A percentile compares a stretch with the other conserved stretches of the same genome.
Conservation (phyloP, 495 filamentous ascomycete species). For the Talaromyces liani region DNA sequence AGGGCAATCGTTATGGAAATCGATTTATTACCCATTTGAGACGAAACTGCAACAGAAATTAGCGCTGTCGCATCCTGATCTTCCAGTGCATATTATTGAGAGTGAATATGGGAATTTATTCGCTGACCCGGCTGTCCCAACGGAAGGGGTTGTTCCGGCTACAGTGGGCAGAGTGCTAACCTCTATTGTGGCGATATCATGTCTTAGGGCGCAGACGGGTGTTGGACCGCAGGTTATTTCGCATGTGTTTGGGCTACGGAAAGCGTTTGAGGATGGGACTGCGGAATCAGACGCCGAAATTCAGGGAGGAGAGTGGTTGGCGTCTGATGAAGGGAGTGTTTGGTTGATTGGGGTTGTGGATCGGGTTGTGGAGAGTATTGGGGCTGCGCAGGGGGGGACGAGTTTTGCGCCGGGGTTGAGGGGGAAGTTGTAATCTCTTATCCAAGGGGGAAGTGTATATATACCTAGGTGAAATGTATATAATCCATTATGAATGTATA, state of each 20-base stretch:
- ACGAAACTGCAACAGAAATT: slow-evolving; percentile 59
- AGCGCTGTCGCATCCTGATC: slow-evolving; percentile 62
- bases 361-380: slow-evolving; percentile 56
- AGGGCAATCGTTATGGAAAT: slow-evolving; percentile 59
- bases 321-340: slow-evolving; percentile 61
- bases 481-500: background rate
- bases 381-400: slow-evolving; percentile 41
- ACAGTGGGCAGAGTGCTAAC: slow-evolving; percentile 57
- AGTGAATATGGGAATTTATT: slow-evolving; percentile 64
- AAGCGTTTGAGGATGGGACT: slow-evolving; percentile 28
- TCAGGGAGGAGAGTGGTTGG: slow-evolving; percentile 56
- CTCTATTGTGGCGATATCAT: slow-evolving; percentile 61
- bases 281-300: slow-evolving; percentile 36
- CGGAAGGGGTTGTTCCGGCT: slow-evolving; percentile 17
- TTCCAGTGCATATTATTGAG: slow-evolving; percentile 69
- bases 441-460: background rate
- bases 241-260: slow-evolving; percentile 32
- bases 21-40: slow-evolving; percentile 65
- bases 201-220: slow-evolving; percentile 64
- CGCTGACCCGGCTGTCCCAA: slow-evolving; percentile 45
- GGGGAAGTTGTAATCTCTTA: slow-evolving; percentile 36
- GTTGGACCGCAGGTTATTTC: slow-evolving; percentile 71
- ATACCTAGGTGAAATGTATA: background rate
- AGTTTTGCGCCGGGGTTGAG: slow-evolving; percentile 52
- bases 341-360: slow-evolving; percentile 69